Conservation (phyloP, 2,329 filamentous ascomycete species). For the Phialophora chinensis region DNA sequence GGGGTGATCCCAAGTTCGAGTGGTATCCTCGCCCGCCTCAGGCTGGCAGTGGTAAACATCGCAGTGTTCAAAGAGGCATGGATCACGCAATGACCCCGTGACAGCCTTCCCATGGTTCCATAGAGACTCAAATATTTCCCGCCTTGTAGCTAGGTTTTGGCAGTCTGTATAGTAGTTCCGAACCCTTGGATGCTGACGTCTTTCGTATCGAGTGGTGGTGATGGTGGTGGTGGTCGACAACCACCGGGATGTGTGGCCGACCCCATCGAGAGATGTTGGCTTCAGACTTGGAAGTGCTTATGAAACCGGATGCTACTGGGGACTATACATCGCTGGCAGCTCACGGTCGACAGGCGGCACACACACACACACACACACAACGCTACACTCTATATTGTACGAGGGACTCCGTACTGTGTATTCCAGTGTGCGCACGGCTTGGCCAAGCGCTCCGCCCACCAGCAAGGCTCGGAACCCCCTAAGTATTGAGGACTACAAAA, state of each 20-base stretch:
- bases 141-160: not conserved
- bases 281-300: not conserved
- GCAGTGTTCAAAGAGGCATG: not conserved
- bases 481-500: not conserved
- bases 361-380: too few species aligned
- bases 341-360: not conserved
- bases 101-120: not conserved
- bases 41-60: not conserved
- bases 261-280: not conserved
- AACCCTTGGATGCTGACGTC: not conserved
- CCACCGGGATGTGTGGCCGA: not conserved
- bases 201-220: not conserved
- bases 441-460: not conserved
- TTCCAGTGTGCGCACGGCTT: not conserved
- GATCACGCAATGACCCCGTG: not conserved
- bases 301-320: not conserved
- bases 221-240: too few species aligned
- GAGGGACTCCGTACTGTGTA: too few species aligned
- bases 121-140: not conserved
- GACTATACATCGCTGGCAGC: not conserved
- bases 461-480: not conserved
- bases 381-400: too few species aligned
- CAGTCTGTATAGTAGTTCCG: not conserved
- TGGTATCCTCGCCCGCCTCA: constrained; percentile 18
- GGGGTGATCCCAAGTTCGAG: constrained; percentile 7